Base-by-base conservation (phyloP, 495 filamentous ascomycete species). In the Cercophora samala region DNA sequence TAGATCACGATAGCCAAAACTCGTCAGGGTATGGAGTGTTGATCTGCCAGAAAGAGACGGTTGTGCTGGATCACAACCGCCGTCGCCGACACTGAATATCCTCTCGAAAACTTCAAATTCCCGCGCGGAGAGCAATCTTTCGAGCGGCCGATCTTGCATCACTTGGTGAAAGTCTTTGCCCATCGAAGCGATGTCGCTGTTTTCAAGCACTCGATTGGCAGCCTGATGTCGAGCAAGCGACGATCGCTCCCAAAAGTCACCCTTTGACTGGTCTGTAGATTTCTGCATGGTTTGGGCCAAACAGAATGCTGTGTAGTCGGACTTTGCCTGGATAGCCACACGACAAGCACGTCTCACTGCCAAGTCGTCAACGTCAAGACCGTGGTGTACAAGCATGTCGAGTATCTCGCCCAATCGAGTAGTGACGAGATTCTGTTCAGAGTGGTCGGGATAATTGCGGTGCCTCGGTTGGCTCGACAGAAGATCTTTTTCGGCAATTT, bases 351-450 rank as follows among this genome's bases (percentile, higher is more conserved):
- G 1, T 2, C 42, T 6, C 19, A 63, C 26, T 42, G 52, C 24
- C 22, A 23, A 18, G 22, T 23, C 23, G 6, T 2, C 0, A 21
- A 25, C 0, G 32, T 65, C 37, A 8, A 62, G 64, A 6, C 67
- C 67, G 23, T 65, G 67, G 17, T 26, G 11, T 11, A 23, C 37
- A 11, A 74, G 68, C 63, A 73, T 70, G 23, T 59, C 17, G 15
- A 74, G 55, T 6, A 72, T 73, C 26, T 76, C 70, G 25, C 71
- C 67, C 62, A 73, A 60, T 11, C 70, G 42, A 13, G 70, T 62
- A 21, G 25, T 63, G 18, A 66, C 19, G 29, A 24, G 55, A 17
- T 59, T 8, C n/a, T 37, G 55, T 17, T 63, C 9, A 64, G 32
- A n/a, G 59, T 32, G 13, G 21, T 26, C 6, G 22, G 8, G 21